Evolutionary conservation across 176 grass and related monocot genomes (phyloP), one percentile per base, ranked within the genome.

Genomic region (Zea mays): DNA sequence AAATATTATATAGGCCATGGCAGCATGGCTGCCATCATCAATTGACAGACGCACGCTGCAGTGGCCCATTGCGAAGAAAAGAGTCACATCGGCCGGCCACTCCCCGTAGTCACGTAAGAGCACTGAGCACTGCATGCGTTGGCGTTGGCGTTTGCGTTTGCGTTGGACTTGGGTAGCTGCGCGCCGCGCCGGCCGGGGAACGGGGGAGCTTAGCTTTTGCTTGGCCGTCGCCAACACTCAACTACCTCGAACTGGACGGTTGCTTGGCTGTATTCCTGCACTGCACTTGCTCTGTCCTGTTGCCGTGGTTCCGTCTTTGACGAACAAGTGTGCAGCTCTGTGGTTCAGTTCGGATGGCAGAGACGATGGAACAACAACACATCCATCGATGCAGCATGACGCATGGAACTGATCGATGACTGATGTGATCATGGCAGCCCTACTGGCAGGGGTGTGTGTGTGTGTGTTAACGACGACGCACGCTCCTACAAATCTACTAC

Each of bases 211-310:
- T 45, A 45, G 65, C 78, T 78, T 91, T 45, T 68, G 65, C 78
- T 78, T 91, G 36, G 77, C 50, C 40, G 21, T 51, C 43, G 36
- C 69, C 37, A 83, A 74, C 86, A 92, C 83, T 86, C 90, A 86
- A 92, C 5, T 75, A 51, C 71, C 58, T 87, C 27, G 65, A 86
- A 88, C 84, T 86, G 86, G 90, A 37, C 71, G 63, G 69, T 73
- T 85, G 72, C 80, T 82, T 76, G 78, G 41, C 38, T 15, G 38
- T 14, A 19, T 62, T 62, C 83, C 35, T 50, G 61, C 72, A 8
- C 47, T n/a, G 38, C 38, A 39, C 68, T 68, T 2, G 14, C 48
- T 51, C 48, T 49, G 47, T 14, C 47, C 71, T 75, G 71, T 41
- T n/a, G 16, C 38, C 80, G 19, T 58, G 16, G 39, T 20, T 47